Evolutionary conservation across 2,329 filamentous ascomycete species (phyloP).

Genomic region (Pseudogymnoascus sp.): DNA sequence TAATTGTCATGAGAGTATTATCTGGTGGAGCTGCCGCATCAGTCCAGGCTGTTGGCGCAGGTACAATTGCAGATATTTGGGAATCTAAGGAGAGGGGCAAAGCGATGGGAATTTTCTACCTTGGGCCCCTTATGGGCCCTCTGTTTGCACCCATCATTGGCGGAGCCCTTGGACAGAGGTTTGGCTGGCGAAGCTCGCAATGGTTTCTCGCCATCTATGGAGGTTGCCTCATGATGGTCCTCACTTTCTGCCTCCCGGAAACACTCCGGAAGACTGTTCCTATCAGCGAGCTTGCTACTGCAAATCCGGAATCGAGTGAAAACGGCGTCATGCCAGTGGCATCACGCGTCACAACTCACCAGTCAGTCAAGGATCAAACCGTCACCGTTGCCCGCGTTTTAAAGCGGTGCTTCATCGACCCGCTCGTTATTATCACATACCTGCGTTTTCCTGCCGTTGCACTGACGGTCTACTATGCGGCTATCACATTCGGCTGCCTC

Average conservation of each 20-base stretch:
- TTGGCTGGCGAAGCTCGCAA: slow-evolving; percentile 69
- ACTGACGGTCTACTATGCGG: slow-evolving; percentile 66
- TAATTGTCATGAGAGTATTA: slow-evolving; percentile 68
- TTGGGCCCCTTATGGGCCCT: slow-evolving; percentile 70
- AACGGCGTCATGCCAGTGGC: slow-evolving; percentile 21
- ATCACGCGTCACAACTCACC: slow-evolving; percentile 51
- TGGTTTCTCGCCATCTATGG: slow-evolving; percentile 73
- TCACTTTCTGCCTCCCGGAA: slow-evolving; percentile 59
- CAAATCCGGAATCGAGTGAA: slow-evolving; percentile 12
- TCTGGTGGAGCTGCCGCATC: slow-evolving; percentile 71
- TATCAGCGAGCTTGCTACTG: neutral
- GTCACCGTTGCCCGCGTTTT: slow-evolving; percentile 45
- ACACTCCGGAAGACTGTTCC: slow-evolving; percentile 38
- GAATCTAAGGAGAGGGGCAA: slow-evolving; percentile 62
- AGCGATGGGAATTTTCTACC: slow-evolving; percentile 79
- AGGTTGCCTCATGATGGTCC: slow-evolving; percentile 45
- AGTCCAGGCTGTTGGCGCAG: slow-evolving; percentile 75
- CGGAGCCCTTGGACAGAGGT: slow-evolving; percentile 59
- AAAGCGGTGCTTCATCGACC: slow-evolving; percentile 62
- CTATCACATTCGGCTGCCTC: slow-evolving; percentile 65
- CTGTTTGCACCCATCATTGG: slow-evolving; percentile 71
- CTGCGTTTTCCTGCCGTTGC: slow-evolving; percentile 68
- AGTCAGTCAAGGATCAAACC: slow-evolving; percentile 52
- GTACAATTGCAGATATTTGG: slow-evolving; percentile 78
- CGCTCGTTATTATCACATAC: slow-evolving; percentile 62